phyloP scores from a whole-genome alignment of 257 asterid genomes.

The Solanum neorickii region DNA sequence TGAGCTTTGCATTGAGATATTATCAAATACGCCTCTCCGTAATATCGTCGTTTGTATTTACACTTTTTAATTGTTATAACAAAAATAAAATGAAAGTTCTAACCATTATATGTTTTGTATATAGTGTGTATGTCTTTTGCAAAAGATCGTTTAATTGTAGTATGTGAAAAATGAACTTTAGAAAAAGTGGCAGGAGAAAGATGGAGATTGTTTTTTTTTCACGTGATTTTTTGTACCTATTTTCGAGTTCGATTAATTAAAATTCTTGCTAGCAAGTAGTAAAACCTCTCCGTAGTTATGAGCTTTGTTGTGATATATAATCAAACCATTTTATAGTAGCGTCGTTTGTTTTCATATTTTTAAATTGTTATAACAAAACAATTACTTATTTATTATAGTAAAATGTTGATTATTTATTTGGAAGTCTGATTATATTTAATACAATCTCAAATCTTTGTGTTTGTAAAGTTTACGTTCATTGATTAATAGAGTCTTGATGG shows the following conservation, averaged over 20 bases:
- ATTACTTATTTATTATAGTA: too few relatives aligned
- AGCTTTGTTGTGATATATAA: background rate
- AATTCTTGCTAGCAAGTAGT: background rate
- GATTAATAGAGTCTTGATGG: background rate
- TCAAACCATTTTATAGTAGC: background rate
- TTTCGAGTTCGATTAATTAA: too few relatives aligned
- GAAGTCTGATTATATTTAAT: too few relatives aligned
- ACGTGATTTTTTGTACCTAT: too few relatives aligned
- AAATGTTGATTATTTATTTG: too few relatives aligned
- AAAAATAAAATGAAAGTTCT: background rate
- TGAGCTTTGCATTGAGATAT: background rate
- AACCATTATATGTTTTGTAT: too few relatives aligned
- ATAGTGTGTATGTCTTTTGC: background rate
- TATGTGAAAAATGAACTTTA: background rate
- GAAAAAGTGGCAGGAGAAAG: background rate
- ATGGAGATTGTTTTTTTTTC: too few relatives aligned
- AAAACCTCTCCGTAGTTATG: background rate
- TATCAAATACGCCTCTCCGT: accelerated
- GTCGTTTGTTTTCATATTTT: too few relatives aligned
- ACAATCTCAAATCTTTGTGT: background rate
- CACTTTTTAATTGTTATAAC: background rate
- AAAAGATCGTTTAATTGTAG: background rate
- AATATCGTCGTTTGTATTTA: background rate
- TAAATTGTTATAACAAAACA: background rate
- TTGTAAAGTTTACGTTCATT: background rate